phyloP scores from a whole-genome alignment of 352 stramenopile species.

The Peronospora belbahrii region DNA sequence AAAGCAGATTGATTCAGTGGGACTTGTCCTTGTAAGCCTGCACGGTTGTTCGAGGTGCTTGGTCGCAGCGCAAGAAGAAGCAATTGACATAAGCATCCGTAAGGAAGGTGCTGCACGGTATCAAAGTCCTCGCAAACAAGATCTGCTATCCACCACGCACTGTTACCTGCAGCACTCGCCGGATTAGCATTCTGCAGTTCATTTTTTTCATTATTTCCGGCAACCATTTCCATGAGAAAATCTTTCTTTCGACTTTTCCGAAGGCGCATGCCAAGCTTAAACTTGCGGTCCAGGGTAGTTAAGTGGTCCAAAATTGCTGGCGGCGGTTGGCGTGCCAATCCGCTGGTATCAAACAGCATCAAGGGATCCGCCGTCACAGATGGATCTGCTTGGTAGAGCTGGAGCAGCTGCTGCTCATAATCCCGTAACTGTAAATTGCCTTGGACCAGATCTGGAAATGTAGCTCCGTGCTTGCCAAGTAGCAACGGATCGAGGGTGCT shows the following conservation, averaged over 20 bases:
- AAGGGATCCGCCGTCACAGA: slow-evolving; percentile 46
- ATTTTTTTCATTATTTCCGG: slow-evolving; percentile 34
- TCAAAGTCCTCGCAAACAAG: slow-evolving; percentile 83
- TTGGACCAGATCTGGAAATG: slow-evolving; percentile 46
- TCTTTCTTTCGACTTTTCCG: slow-evolving; percentile 68
- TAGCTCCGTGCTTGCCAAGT: slow-evolving; percentile 48
- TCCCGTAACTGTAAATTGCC: slow-evolving; percentile 56
- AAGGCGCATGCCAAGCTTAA: slow-evolving; percentile 69
- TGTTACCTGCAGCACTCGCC: slow-evolving; percentile 16
- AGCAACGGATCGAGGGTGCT: slow-evolving; percentile 43
- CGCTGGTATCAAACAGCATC: slow-evolving; percentile 66
- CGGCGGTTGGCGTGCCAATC: slow-evolving; percentile 60
- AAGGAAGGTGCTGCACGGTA: slow-evolving; percentile 73
- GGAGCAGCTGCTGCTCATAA: slow-evolving; percentile 66
- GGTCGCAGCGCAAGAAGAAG: slow-evolving; percentile 49
- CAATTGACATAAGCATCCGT: slow-evolving; percentile 71
- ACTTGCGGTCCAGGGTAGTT: slow-evolving; percentile 56
- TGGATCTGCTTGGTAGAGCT: slow-evolving; percentile 34
- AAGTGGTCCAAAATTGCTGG: slow-evolving; percentile 71
- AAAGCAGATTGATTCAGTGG: slow-evolving; percentile 30
- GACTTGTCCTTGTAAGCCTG: slow-evolving; percentile 10
- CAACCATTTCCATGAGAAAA: slow-evolving; percentile 86
- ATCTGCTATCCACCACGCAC: slow-evolving; percentile 78
- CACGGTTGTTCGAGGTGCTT: slow-evolving; percentile 2
- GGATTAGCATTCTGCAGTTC: slow-evolving; percentile 7